A percentile compares a stretch with the other conserved stretches of the same genome.
Conservation (phyloP, 208 protist species). For the Wallacemonas sp. region DNA sequence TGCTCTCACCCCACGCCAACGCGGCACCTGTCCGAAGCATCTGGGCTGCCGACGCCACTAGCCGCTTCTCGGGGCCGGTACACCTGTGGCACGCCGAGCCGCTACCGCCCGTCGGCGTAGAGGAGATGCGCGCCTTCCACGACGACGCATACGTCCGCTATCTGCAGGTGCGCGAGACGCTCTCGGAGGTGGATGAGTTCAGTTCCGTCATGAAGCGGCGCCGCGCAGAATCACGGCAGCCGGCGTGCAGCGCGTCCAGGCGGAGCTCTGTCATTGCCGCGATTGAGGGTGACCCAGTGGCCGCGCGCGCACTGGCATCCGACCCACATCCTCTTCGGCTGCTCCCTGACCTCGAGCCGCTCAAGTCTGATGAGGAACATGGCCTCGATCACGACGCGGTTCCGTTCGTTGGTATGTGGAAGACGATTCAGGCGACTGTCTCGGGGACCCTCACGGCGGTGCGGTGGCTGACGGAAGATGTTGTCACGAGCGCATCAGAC, state of each 20-base stretch:
- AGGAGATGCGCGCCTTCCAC: constrained; percentile 41
- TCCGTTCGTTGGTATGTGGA: constrained; percentile 51
- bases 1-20: background rate
- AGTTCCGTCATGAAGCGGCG: constrained; percentile 9
- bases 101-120: constrained; percentile 27
- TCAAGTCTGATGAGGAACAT: constrained; percentile 22
- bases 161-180: constrained; percentile 33
- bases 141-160: constrained; percentile 37
- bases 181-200: constrained; percentile 40
- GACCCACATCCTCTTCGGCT: constrained; percentile 5
- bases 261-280: constrained; percentile 6
- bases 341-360: constrained; percentile 24
- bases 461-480: constrained; percentile 20
- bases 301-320: background rate
- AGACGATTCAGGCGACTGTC: constrained; percentile 29
- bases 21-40: background rate
- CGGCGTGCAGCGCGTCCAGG: background rate
- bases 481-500: too few relatives aligned
- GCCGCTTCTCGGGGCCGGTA: background rate
- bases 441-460: constrained; percentile 43
- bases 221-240: constrained; percentile 18
- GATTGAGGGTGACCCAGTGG: background rate
- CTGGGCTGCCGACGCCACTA: background rate
- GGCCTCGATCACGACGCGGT: constrained; percentile 26
- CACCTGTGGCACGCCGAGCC: constrained; percentile 27